These are phyloP conservation scores for Thelonectria blattea DNA, from an alignment of 2,329 filamentous ascomycete genomes.

Conservation along the genomic window DNA sequence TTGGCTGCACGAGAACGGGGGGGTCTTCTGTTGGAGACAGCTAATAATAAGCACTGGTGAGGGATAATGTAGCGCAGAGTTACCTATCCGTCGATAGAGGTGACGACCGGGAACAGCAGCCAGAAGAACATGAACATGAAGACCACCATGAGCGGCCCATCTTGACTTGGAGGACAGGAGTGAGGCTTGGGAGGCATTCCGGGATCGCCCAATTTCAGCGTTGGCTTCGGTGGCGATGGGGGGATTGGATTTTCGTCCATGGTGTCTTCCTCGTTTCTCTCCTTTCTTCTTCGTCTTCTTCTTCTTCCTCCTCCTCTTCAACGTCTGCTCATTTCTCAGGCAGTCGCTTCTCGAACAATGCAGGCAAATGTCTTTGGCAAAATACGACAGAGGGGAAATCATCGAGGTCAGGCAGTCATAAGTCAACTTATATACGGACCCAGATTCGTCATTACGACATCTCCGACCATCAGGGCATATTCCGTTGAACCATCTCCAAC, in stretches of 20 bases:
- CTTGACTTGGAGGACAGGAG: not conserved
- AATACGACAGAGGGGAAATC: not conserved
- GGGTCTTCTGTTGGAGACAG: constrained; percentile 10
- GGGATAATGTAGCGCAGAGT: no score
- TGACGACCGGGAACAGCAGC: not conserved
- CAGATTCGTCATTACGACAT: not conserved
- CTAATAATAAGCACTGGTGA: not conserved
- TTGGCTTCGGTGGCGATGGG: not conserved
- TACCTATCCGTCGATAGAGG: not conserved
- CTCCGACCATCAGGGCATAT: not conserved
- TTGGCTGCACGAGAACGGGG: constrained; percentile 6
- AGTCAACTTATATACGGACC: no score
- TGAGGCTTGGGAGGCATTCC: not conserved
- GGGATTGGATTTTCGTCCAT: not conserved
- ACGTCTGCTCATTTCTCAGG: no score
- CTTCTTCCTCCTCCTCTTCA: no score
- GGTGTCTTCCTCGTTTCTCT: not conserved
- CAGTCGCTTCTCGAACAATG: not conserved
- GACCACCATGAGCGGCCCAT: not conserved
- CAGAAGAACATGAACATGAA: constrained; percentile 3
- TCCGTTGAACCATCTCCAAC: not conserved
- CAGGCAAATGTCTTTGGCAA: not conserved
- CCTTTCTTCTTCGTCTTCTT: no score
- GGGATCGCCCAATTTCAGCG: not conserved
- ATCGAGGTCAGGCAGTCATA: not conserved